These are phyloP conservation scores for Rhizomucor miehei DNA, from an alignment of 371 early-diverging fungal species.

Conservation along the genomic window DNA sequence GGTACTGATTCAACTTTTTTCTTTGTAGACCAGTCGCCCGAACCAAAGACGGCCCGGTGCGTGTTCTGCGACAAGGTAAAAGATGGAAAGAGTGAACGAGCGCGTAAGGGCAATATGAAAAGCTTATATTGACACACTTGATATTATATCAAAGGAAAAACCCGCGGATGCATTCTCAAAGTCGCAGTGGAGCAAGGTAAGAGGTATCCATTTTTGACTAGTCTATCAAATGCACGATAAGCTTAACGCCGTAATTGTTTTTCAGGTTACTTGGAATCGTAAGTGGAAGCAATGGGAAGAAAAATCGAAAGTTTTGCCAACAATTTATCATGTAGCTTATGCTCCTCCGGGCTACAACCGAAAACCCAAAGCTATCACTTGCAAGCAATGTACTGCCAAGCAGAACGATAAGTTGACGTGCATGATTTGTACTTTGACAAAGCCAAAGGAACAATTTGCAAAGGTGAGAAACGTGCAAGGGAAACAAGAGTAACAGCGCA, in stretches of 20 bases:
- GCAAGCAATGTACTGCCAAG: conserved; percentile 47
- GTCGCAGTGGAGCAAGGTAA: conserved; percentile 28
- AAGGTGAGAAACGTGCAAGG: conserved; percentile 26
- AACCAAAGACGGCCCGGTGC: conserved; percentile 11
- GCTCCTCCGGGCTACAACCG: conserved; percentile 37
- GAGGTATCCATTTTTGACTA: not conserved
- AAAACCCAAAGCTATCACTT: conserved; percentile 36
- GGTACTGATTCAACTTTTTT: not conserved
- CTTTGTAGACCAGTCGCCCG: conserved; percentile 11
- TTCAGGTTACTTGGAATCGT: conserved; percentile 23
- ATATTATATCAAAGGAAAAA: conserved; percentile 19
- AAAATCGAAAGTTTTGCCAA: not conserved
- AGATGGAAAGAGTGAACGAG: too few relatives aligned
- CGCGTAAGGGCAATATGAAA: too few relatives aligned
- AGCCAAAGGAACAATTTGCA: conserved; percentile 41
- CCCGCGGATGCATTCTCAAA: conserved; percentile 32
- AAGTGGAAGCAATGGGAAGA: not conserved
- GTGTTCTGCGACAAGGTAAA: conserved; percentile 22
- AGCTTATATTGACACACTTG: not conserved
- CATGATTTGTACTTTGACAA: conserved; percentile 39
- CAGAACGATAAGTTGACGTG: conserved; percentile 37
- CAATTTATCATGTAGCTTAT: conserved; percentile 21
- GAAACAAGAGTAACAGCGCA: not conserved
- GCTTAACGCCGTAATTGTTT: too few relatives aligned
- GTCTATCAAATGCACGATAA: not conserved